These are phyloP conservation scores for Nasturtium officinale DNA, from an alignment of 345 rosid species.

Conservation along the genomic window DNA sequence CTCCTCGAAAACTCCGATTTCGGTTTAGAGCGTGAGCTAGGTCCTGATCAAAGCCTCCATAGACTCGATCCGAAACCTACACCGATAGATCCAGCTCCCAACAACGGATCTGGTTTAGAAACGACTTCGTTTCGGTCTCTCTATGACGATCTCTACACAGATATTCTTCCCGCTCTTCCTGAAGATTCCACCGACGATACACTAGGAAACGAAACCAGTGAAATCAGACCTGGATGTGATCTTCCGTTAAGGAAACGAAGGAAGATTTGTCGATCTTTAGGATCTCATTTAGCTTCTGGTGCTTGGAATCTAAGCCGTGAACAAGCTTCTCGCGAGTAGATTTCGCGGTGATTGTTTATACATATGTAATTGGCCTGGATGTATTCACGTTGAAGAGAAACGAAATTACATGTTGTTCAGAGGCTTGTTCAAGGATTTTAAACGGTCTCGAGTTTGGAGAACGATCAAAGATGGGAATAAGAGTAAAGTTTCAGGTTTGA, in stretches of 20 bases:
- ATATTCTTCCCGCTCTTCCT: constrained; percentile 54
- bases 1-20: constrained; percentile 93
- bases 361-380: constrained; percentile 95
- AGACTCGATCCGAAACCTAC: constrained; percentile 24
- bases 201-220: constrained; percentile 30
- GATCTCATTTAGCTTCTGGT: constrained; percentile 77
- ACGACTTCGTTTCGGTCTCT: constrained; percentile 67
- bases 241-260: constrained; percentile 48
- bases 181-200: constrained; percentile 36
- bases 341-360: constrained; percentile 84
- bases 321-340: constrained; percentile 87
- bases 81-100: constrained; percentile 18
- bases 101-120: constrained; percentile 24
- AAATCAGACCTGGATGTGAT: constrained; percentile 39
- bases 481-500: constrained; percentile 57
- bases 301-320: constrained; percentile 80
- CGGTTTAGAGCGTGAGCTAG: constrained; percentile 90
- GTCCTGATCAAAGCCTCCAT: constrained; percentile 58
- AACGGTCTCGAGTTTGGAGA: constrained; percentile 83
- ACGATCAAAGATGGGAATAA: constrained; percentile 71
- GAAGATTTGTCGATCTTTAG: constrained; percentile 51
- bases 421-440: constrained; percentile 88
- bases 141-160: constrained; percentile 78
- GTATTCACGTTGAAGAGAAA: constrained; percentile 77
- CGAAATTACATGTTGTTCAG: constrained; percentile 90